Evolutionary conservation across 768 basidiomycete genomes (phyloP).

Genomic region (Glaciozyma martinii): DNA sequence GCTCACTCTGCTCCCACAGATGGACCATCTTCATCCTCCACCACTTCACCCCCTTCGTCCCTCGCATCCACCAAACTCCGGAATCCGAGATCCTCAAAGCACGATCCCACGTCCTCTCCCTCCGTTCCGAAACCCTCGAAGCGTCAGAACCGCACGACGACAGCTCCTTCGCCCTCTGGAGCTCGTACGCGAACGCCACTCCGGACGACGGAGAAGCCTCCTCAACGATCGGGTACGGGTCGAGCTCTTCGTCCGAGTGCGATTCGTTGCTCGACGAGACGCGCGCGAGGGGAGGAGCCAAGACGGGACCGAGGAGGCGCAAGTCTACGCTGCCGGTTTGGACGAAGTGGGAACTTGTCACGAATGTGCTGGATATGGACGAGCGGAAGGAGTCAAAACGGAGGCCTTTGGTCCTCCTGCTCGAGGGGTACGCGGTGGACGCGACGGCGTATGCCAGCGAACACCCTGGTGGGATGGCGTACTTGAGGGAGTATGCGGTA

Average conservation of each 20-base stretch:
- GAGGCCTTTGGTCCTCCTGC: background rate
- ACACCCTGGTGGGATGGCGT: constrained; percentile 14
- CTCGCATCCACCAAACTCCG: constrained; percentile 2
- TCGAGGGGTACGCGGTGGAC: constrained; percentile 11
- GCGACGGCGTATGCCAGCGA: background rate
- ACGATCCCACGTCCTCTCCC: constrained; percentile 8
- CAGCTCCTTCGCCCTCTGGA: background rate
- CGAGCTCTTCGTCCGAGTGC: background rate
- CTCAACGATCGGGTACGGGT: background rate
- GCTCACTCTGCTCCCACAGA: constrained; percentile 4
- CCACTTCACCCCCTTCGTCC: constrained; percentile 15
- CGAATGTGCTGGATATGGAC: background rate
- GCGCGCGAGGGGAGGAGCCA: background rate
- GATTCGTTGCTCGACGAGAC: background rate
- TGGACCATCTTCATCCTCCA: constrained; percentile 59
- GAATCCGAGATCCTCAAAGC: constrained; percentile 10
- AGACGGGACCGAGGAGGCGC: background rate
- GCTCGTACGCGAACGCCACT: background rate
- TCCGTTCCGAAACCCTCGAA: background rate
- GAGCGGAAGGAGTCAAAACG: background rate
- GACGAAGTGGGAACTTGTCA: background rate
- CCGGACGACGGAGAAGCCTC: background rate
- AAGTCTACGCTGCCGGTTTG: background rate
- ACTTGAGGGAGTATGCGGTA: constrained; percentile 3
- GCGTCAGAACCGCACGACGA: background rate